phyloP scores from a whole-genome alignment of 495 filamentous ascomycete species.

The Penicillium coprophilum region DNA sequence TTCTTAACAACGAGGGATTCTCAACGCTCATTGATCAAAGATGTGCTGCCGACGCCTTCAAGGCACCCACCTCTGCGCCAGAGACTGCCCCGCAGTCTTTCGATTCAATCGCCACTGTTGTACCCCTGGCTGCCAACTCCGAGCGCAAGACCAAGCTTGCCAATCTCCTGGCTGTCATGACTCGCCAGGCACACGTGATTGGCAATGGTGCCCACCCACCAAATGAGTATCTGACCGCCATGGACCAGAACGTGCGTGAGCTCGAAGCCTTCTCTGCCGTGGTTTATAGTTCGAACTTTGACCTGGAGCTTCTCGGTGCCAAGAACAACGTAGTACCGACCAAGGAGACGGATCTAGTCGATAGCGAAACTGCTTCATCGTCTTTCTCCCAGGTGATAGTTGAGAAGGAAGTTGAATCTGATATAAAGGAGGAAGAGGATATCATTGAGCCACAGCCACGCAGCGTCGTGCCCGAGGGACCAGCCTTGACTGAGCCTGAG shows the following conservation, averaged over 20 bases:
- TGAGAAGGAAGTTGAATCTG: slow-evolving; percentile 20
- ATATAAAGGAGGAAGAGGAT: background rate
- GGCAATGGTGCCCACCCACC: slow-evolving; percentile 65
- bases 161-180: slow-evolving; percentile 81
- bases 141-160: slow-evolving; percentile 74
- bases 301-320: slow-evolving; percentile 57
- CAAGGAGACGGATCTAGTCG: slow-evolving; percentile 13
- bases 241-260: slow-evolving; percentile 75
- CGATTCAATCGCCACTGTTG: slow-evolving; percentile 42
- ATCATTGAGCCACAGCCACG: background rate
- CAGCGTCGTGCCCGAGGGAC: background rate
- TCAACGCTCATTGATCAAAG: slow-evolving; percentile 76
- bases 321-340: slow-evolving; percentile 17
- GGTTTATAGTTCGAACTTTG: slow-evolving; percentile 90
- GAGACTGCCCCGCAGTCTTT: slow-evolving; percentile 46
- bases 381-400: slow-evolving; percentile 29
- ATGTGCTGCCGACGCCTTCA: slow-evolving; percentile 74
- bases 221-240: slow-evolving; percentile 84
- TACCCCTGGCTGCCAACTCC: slow-evolving; percentile 28
- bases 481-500: background rate
- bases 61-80: slow-evolving; percentile 49
- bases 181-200: slow-evolving; percentile 84
- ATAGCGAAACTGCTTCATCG: slow-evolving; percentile 21
- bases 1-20: slow-evolving; percentile 85
- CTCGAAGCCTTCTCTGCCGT: slow-evolving; percentile 94